phyloP scores from a whole-genome alignment of 176 grass and related monocot species.

The Oryza meridionalis region DNA sequence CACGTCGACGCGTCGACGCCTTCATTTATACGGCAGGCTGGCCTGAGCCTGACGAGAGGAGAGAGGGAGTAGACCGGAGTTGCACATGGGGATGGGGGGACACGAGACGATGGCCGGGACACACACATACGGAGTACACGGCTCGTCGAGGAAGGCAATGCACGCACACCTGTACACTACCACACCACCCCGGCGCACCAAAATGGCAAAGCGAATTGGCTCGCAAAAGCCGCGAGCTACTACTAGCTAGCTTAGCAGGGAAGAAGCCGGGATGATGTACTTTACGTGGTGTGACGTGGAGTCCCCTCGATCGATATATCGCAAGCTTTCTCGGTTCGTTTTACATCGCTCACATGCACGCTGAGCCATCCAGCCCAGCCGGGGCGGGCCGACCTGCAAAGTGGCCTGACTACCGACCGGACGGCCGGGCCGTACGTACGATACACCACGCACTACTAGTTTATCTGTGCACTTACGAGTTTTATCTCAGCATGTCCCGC shows the following conservation, averaged over 20 bases:
- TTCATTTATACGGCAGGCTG: not conserved
- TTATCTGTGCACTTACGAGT: not conserved
- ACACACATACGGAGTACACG: not conserved
- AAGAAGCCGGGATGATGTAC: not conserved
- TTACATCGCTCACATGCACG: not conserved
- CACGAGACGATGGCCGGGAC: constrained; percentile 29
- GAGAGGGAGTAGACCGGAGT: not conserved
- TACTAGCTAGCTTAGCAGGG: too few relatives aligned
- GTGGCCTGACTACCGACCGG: not conserved
- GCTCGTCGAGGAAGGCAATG: not conserved
- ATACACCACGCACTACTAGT: not conserved
- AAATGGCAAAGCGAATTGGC: constrained; percentile 42
- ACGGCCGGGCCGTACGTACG: not conserved
- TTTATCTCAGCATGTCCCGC: not conserved
- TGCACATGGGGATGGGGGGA: constrained; percentile 17
- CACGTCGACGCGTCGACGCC: not conserved
- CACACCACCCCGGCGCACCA: not conserved
- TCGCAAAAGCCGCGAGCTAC: not conserved
- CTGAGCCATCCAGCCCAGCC: not conserved
- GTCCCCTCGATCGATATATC: too few relatives aligned
- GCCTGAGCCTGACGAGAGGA: not conserved
- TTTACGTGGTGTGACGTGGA: not conserved
- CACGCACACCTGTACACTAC: not conserved
- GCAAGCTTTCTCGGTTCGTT: not conserved
- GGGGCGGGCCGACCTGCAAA: not conserved